Evolutionary conservation across 2,329 filamentous ascomycete species (phyloP).

Genomic region (Podosphaera fusca): DNA sequence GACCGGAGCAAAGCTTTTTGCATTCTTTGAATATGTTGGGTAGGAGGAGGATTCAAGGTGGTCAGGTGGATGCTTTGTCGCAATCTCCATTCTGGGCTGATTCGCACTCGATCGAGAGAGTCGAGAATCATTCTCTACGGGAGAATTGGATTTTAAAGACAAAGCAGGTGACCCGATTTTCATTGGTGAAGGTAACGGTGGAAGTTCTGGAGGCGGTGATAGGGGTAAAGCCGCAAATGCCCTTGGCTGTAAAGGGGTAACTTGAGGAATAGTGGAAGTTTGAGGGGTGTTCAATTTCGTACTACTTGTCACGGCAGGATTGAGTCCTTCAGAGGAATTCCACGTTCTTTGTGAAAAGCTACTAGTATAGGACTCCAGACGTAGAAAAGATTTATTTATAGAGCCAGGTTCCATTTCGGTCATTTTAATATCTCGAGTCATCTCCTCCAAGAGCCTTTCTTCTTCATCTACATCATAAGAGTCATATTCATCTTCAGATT

Average conservation of each 20-base stretch:
- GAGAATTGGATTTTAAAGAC: constrained; percentile 18
- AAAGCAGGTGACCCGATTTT: constrained; percentile 18
- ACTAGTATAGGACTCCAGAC: constrained; percentile 32
- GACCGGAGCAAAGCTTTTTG: constrained; percentile 4
- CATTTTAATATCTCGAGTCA: constrained; percentile 62
- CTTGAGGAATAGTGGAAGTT: constrained; percentile 10
- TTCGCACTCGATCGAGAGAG: constrained; percentile 61
- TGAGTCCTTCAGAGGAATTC: constrained; percentile 57
- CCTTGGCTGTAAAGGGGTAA: constrained; percentile 9
- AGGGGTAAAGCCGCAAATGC: constrained; percentile 11
- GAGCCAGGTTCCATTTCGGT: constrained; percentile 61
- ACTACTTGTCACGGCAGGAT: constrained; percentile 43
- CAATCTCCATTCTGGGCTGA: constrained; percentile 74
- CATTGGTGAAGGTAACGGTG: not conserved
- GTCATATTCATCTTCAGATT: constrained; percentile 37
- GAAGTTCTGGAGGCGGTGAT: constrained; percentile 20
- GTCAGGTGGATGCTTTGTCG: constrained; percentile 6
- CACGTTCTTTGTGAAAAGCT: constrained; percentile 55
- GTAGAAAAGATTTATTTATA: constrained; percentile 41
- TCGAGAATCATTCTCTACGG: constrained; percentile 48
- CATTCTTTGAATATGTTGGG: constrained; percentile 9
- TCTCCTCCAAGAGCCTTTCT: constrained; percentile 62
- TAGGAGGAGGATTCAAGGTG: constrained; percentile 6
- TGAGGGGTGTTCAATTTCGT: constrained; percentile 54
- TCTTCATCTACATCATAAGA: constrained; percentile 34